These are phyloP conservation scores for Pseudevernia furfuracea DNA, from an alignment of 495 filamentous ascomycete genomes.

Conservation along the genomic window DNA sequence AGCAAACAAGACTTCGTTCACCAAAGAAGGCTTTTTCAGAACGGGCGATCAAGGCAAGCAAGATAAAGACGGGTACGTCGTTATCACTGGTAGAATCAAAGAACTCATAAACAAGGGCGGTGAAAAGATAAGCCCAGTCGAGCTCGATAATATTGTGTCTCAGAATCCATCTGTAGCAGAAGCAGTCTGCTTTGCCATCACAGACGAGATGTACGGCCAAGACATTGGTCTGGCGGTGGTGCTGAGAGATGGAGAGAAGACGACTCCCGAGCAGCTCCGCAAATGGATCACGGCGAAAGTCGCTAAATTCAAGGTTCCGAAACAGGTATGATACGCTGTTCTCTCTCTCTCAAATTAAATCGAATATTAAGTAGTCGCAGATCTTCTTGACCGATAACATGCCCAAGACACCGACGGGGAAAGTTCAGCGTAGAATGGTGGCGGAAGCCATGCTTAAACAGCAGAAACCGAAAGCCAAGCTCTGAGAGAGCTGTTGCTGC, in stretches of 20 bases:
- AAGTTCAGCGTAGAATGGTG: constrained; percentile 73
- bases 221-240: constrained; percentile 73
- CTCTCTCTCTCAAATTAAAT: constrained; percentile 4
- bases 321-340: constrained; percentile 48
- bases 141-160: constrained; percentile 70
- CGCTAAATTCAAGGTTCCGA: constrained; percentile 80
- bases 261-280: constrained; percentile 52
- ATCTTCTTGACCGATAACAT: constrained; percentile 72
- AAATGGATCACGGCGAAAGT: constrained; percentile 57
- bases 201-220: constrained; percentile 57
- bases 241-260: constrained; percentile 50
- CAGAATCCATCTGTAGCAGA: constrained; percentile 62
- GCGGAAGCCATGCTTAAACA: constrained; percentile 68
- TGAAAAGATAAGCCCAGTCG: constrained; percentile 77
- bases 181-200: constrained; percentile 71
- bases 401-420: constrained; percentile 87
- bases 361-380: constrained; percentile 29
- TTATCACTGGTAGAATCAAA: constrained; percentile 75
- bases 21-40: constrained; percentile 63
- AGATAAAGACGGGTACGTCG: constrained; percentile 65
- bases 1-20: constrained; percentile 65
- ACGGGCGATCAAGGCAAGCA: constrained; percentile 76
- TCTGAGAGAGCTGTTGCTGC: constrained; percentile 25
- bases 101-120: constrained; percentile 80
- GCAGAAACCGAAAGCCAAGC: constrained; percentile 35